phyloP scores from a whole-genome alignment of 2,329 filamentous ascomycete species.

The Pleurostoma richardsiae region DNA sequence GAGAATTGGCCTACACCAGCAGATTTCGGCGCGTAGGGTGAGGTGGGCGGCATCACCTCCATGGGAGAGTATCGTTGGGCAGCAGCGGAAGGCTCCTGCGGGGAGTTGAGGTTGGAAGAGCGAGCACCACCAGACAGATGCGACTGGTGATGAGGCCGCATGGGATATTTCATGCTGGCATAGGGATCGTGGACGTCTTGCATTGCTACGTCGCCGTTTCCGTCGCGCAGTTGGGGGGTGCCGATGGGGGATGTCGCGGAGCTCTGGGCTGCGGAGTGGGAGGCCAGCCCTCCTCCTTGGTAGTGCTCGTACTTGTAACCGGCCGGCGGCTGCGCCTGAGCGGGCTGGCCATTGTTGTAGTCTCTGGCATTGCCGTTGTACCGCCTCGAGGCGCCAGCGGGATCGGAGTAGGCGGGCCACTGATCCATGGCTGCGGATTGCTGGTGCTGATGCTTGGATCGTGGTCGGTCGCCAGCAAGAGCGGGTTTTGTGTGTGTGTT shows the following conservation, averaged over 20 bases:
- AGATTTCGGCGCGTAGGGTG: constrained; percentile 66
- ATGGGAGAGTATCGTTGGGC: constrained; percentile 94
- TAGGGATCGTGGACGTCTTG: constrained; percentile 81
- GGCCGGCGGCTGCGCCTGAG: constrained; percentile 43
- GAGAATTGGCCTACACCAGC: constrained; percentile 48
- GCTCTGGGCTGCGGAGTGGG: constrained; percentile 27
- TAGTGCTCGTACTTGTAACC: constrained; percentile 67
- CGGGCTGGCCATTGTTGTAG: constrained; percentile 19
- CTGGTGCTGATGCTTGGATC: constrained; percentile 6
- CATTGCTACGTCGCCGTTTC: constrained; percentile 77
- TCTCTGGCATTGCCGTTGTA: constrained; percentile 44
- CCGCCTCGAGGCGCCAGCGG: constrained; percentile 57
- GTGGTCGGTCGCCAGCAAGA: background rate
- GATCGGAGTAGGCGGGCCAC: constrained; percentile 66
- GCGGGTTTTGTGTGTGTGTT: background rate
- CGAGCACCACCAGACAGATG: constrained; percentile 52
- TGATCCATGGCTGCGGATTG: constrained; percentile 42
- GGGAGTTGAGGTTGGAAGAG: constrained; percentile 62
- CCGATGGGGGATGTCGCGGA: constrained; percentile 54
- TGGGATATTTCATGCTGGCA: constrained; percentile 78
- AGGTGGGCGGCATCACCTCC: constrained; percentile 78
- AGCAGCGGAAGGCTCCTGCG: constrained; percentile 73
- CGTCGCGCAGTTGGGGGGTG: constrained; percentile 60
- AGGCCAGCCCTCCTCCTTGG: constrained; percentile 39
- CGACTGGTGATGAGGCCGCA: constrained; percentile 73